Base-by-base conservation (phyloP, 139 green algal species). In the Chlamydomonas eustigma region DNA sequence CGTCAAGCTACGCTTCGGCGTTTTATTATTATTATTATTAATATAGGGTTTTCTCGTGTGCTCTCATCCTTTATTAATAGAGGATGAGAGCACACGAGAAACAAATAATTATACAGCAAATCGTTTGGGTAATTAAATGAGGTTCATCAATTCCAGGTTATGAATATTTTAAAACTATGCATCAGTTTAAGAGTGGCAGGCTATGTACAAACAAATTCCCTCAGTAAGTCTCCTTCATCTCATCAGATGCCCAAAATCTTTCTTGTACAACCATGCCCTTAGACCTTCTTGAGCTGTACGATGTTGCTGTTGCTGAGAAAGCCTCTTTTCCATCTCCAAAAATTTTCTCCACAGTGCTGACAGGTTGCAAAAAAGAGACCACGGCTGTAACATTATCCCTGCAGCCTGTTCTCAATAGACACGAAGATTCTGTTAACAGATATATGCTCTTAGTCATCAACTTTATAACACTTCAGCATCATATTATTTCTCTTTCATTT, bases 181-280 rank as follows among this genome's bases (percentile, higher is more conserved):
- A n/a, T n/a, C n/a, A n/a, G n/a, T n/a, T n/a, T n/a, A n/a, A n/a
- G n/a, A n/a, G n/a, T n/a, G n/a, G n/a, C n/a, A n/a, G n/a, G n/a
- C n/a, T n/a, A n/a, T n/a, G n/a, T n/a, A n/a, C n/a, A n/a, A n/a
- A n/a, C n/a, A n/a, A n/a, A n/a, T n/a, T n/a, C n/a, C n/a, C 44
- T 76, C 71, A 76, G 44, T 76, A 76, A 24, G 71, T 76, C 28
- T 76, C 71, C 8, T 12, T 67, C 30, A 69, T 4, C 50, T 76
- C 71, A 39, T 76, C 71, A 22, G 44, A 31, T 22, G 71, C 66
- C 32, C 8, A 6, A 68, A 32, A 3, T 18, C 25, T 12, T 32
- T 2, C 71, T 32, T 67, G 2, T 22, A 12, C 6, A n/a, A 22
- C 25, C 4, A 12, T 31, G 30, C 3, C 44, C 3, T 12, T 28